phyloP scores from a whole-genome alignment of 2,329 filamentous ascomycete genomes.

The Colletotrichum siamense region DNA sequence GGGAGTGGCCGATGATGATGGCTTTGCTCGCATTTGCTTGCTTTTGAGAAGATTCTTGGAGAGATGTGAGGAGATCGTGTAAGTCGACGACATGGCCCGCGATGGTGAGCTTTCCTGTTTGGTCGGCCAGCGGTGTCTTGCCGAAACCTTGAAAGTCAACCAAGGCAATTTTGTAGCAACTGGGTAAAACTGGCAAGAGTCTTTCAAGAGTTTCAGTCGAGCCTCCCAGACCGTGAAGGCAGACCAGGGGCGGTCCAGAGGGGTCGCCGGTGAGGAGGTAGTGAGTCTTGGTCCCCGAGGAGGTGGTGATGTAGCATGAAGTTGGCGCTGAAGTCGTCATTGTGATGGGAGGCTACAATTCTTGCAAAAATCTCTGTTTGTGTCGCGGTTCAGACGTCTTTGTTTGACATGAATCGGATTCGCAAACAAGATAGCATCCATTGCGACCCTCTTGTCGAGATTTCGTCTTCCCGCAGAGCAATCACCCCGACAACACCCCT shows the following conservation, averaged over 20 bases:
- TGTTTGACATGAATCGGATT: background rate
- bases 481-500: background rate
- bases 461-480: background rate
- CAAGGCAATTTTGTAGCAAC: background rate
- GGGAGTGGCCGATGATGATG: background rate
- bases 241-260: background rate
- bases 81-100: background rate
- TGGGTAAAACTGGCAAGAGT: background rate
- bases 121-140: background rate
- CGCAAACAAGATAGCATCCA: background rate
- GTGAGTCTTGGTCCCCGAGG: background rate
- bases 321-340: background rate
- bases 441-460: background rate
- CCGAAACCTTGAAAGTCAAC: background rate
- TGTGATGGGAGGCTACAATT: background rate
- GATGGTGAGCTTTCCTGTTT: background rate
- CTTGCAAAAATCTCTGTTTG: background rate
- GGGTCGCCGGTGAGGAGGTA: background rate
- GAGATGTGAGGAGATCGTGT: background rate
- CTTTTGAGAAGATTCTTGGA: background rate
- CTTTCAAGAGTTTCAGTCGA: background rate
- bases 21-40: background rate
- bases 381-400: background rate
- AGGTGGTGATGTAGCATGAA: background rate
- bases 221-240: background rate